phyloP scores from a whole-genome alignment of 208 protist species.

The Leptomonas seymouri region DNA sequence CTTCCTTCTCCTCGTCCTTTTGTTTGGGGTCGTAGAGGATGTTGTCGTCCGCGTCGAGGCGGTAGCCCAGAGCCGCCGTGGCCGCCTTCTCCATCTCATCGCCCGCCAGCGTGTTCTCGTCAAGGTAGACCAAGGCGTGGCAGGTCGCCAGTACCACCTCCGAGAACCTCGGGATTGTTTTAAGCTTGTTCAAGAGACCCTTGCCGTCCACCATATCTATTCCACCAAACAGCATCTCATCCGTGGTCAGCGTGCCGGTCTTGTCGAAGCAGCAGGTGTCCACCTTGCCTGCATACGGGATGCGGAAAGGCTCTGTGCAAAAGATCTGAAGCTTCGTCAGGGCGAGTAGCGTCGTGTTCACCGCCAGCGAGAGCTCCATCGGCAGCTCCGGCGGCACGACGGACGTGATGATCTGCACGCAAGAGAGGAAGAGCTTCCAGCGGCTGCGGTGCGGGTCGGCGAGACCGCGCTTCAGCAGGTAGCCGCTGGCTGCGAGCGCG shows the following conservation, averaged over 20 bases:
- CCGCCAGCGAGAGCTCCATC: conserved; percentile 98
- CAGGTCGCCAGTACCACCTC: conserved; percentile 90
- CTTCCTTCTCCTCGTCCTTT: conserved; percentile 4
- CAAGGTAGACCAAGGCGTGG: conserved; percentile 89
- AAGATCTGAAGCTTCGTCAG: conserved; percentile 93
- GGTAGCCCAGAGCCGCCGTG: conserved; percentile 90
- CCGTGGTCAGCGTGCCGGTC: conserved; percentile 99
- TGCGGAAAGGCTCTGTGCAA: conserved; percentile 99
- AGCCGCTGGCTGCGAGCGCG: conserved; percentile 93
- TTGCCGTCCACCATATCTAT: conserved; percentile 92
- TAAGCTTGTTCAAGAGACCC: conserved; percentile 77
- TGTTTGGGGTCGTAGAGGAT: conserved; percentile 69
- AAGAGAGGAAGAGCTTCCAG: conserved; percentile 98
- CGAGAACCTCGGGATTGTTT: conserved; percentile 64
- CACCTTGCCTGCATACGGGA: conserved; percentile 99
- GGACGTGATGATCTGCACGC: conserved; percentile 98
- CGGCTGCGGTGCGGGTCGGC: conserved; percentile 78
- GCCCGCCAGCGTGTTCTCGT: conserved; percentile 90
- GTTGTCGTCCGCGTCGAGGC: conserved; percentile 66
- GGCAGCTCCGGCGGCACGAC: conserved; percentile 99
- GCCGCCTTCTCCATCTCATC: conserved; percentile 98
- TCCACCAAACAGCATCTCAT: conserved; percentile 94
- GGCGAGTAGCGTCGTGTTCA: conserved; percentile 97
- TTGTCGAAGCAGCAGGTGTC: conserved; percentile 99
- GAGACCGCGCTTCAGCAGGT: conserved; percentile 94